Evolutionary conservation across 768 basidiomycete genomes (phyloP), one percentile per base, ranked within the genome.

Genomic region (Bullera alba): DNA sequence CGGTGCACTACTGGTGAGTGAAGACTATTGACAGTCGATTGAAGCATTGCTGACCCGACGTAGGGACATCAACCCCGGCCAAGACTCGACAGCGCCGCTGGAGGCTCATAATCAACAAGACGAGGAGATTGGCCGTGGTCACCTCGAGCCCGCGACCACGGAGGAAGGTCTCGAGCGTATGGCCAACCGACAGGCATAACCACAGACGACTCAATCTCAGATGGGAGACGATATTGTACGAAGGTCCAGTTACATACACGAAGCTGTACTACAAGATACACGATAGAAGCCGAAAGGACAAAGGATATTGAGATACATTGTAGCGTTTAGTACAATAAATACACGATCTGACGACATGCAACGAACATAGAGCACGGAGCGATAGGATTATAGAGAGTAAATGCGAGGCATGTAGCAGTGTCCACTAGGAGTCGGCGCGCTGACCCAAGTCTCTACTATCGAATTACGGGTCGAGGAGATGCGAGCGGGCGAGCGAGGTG

Each of bases 61-160:
- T 63, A 79, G 77, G 79, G 75, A 69, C 15, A 75, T 84, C 53
- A 80, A 80, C 58, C 78, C 78, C 3, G 73, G 70, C 17, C 76
- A 77, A 56, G 77, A 76, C 53, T 75, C 77, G 4, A 73, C 55
- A 67, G 22, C 37, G 7, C 37, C 37, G 22, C 37, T 39, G 12
- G 37, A 39, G 22, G 37, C 12, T 14, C 12, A 7, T 21, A 8
- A 12, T 10, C 10, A 39, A 21, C 37, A 39, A 10, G 19, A 21
- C 12, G 22, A 75, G 8, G 12, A 14, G 19, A 10, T 8, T 21
- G 37, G 37, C 7, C 19, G 37, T 21, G 32, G n/a, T 34, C 32
- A 34, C n/a, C 32, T 8, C 8, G 32, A 34, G n/a, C 32, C 32
- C n/a, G 32, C 32, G 32, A 34, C 8, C n/a, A 34, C n/a, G 10